phyloP scores from a whole-genome alignment of 148 eudicot genomes.

The Silene conica region DNA sequence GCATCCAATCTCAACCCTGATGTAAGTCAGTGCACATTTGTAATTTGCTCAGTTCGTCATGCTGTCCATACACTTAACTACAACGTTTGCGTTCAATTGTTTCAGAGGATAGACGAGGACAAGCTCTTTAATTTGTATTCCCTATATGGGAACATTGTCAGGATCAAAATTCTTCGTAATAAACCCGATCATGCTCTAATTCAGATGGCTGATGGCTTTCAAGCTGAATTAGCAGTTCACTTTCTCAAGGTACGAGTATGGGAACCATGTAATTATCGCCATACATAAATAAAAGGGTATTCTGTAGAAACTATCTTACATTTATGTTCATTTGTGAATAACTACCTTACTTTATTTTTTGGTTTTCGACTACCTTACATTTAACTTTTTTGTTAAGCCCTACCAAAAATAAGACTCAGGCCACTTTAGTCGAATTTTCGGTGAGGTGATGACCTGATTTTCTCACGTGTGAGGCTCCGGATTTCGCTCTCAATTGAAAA shows the following conservation, averaged over 20 bases:
- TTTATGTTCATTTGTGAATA: too few species aligned
- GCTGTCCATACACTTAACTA: not conserved
- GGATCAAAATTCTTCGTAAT: slow-evolving; percentile 81
- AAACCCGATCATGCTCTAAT: slow-evolving; percentile 95
- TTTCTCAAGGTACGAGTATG: slow-evolving; percentile 62
- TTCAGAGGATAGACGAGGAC: slow-evolving; percentile 81
- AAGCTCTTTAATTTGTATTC: slow-evolving; percentile 87
- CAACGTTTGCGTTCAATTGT: not conserved
- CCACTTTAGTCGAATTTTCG: too few species aligned
- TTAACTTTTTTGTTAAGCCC: too few species aligned
- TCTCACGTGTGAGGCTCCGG: too few species aligned
- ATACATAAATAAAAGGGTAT: too few species aligned
- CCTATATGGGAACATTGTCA: slow-evolving; percentile 82
- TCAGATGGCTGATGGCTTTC: slow-evolving; percentile 93
- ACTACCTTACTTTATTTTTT: too few species aligned
- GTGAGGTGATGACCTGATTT: too few species aligned
- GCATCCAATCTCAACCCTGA: slow-evolving; percentile 79
- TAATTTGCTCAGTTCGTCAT: not conserved
- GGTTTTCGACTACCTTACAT: too few species aligned
- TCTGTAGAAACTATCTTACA: too few species aligned
- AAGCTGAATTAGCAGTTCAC: slow-evolving; percentile 93
- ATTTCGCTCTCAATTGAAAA: too few species aligned
- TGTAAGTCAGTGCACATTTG: slow-evolving; percentile 34
- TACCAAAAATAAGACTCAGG: too few species aligned
- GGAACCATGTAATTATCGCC: not conserved